phyloP scores from a whole-genome alignment of 441 rosid genomes.

The Euphorbia celastroides region DNA sequence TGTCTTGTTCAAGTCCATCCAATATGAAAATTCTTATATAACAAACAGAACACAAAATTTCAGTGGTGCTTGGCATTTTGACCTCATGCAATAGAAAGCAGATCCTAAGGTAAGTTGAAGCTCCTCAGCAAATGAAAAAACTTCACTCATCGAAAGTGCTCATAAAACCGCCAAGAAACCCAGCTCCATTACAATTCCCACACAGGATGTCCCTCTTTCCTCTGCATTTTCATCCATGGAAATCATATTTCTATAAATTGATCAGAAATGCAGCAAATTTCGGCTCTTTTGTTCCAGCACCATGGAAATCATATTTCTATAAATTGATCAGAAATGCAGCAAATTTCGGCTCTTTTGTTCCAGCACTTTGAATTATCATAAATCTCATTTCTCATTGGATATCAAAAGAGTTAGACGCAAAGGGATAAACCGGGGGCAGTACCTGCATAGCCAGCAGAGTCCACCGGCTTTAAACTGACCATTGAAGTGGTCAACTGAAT shows the following conservation, averaged over 20 bases:
- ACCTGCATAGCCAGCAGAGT: slow-evolving; percentile 98
- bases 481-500: slow-evolving; percentile 75
- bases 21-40: neutral
- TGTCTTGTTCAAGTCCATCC: neutral
- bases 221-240: slow-evolving; percentile 22
- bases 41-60: slow-evolving; percentile 6
- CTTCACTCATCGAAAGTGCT: slow-evolving; percentile 61
- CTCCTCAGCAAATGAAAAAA: neutral
- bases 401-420: neutral
- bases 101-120: neutral
- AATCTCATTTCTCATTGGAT: too few relatives aligned
- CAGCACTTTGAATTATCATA: neutral
- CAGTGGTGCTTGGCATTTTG: neutral
- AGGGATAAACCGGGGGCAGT: neutral
- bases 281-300: neutral
- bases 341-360: neutral
- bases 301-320: neutral
- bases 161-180: slow-evolving; percentile 89
- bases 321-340: neutral
- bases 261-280: neutral
- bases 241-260: neutral
- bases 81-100: neutral
- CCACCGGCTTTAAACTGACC: slow-evolving; percentile 90
- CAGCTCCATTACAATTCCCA: slow-evolving; percentile 90
- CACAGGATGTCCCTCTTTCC: slow-evolving; percentile 79